Percentiles rank a stretch among this genome's conserved stretches.
These are phyloP conservation scores for Paramecium biaurelia DNA, from an alignment of 73 alveolate species.

Conservation along the genomic window DNA sequence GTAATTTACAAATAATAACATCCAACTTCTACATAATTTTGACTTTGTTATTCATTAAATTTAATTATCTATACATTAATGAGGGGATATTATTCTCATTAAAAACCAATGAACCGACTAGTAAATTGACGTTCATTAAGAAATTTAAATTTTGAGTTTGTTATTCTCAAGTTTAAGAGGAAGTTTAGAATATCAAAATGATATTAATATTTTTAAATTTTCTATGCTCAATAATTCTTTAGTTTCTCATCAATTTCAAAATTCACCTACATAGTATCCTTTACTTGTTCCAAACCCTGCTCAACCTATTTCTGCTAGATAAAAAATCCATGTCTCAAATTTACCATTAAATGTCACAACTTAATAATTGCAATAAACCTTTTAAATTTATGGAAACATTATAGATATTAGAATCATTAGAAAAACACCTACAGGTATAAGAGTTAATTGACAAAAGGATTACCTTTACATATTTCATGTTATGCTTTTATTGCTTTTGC, in stretches of 20 bases:
- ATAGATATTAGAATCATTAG: conserved; percentile 8
- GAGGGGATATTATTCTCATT: not conserved
- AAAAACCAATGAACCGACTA: not conserved
- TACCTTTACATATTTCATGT: not conserved
- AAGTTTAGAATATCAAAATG: not conserved
- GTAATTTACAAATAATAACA: not conserved
- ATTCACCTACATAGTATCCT: not conserved
- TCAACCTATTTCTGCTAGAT: not conserved
- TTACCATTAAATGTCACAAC: conserved; percentile 1
- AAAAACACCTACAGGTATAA: conserved; percentile 25
- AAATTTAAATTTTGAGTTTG: not conserved
- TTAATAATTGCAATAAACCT: conserved; percentile 12
- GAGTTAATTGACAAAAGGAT: not conserved
- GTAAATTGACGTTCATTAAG: not conserved
- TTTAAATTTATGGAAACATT: not conserved
- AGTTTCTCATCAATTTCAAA: not conserved
- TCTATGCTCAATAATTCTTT: not conserved
- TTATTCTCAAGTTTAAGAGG: not conserved
- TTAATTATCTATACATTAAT: not conserved
- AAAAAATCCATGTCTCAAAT: conserved; percentile 25
- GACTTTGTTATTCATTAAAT: conserved; percentile 15
- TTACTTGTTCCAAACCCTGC: not conserved
- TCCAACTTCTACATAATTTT: conserved; percentile 5
- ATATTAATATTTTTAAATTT: not conserved
- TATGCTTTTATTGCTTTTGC: conserved; percentile 46